A percentile compares a stretch with the other conserved stretches of the same genome.
Conservation (phyloP, 129 eudicot genomes). For the Smallanthus sonchifolius region DNA sequence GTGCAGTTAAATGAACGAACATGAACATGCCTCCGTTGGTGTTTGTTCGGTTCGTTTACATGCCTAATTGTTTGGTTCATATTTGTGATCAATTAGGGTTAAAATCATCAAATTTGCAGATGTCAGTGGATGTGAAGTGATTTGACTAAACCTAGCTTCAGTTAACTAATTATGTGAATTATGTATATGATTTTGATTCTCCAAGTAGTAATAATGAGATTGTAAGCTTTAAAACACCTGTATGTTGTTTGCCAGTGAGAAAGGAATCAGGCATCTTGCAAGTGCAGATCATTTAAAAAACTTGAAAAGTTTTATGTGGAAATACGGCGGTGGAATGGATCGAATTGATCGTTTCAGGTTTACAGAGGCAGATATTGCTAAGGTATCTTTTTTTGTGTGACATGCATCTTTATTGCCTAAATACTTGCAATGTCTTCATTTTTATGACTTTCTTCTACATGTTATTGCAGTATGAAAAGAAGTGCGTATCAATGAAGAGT, state of each 20-base stretch:
- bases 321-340: slow-evolving; percentile 78
- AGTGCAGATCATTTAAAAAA: slow-evolving; percentile 68
- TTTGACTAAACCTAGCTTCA: not conserved
- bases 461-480: slow-evolving; percentile 76
- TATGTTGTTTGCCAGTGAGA: slow-evolving; percentile 45
- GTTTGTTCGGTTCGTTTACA: too few relatives aligned
- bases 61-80: not conserved
- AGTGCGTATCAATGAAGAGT: slow-evolving; percentile 55
- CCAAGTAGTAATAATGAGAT: not conserved
- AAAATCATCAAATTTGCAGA: not conserved
- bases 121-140: not conserved
- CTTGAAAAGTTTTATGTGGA: slow-evolving; percentile 80
- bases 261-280: slow-evolving; percentile 71
- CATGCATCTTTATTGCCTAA: not conserved
- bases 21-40: too few relatives aligned
- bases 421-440: not conserved
- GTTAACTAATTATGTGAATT: not conserved
- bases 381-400: slow-evolving; percentile 39
- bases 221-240: not conserved
- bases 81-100: not conserved
- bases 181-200: not conserved
- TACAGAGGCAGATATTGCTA: slow-evolving; percentile 54
- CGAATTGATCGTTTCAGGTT: slow-evolving; percentile 52
- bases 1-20: too few relatives aligned
- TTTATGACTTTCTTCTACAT: slow-evolving; percentile 1